A percentile compares a stretch with the other conserved stretches of the same genome.
Conservation (phyloP, 164 flowering plant species). For the Tetracentron sinense region DNA sequence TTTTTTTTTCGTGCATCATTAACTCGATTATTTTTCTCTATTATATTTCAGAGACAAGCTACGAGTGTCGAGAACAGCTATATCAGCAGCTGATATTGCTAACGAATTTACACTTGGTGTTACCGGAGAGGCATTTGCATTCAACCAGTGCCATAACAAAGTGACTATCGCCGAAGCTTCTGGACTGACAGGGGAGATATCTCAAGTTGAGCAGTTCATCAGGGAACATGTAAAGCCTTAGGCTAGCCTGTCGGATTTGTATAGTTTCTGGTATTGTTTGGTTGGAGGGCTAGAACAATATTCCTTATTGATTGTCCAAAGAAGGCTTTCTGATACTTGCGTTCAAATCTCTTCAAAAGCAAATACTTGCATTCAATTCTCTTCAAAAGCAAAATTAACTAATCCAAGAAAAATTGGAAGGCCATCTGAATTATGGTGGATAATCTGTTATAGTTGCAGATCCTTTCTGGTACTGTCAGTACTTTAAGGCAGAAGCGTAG, state of each 20-base stretch:
- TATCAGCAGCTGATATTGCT: conserved; percentile 72
- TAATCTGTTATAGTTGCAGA: neutral
- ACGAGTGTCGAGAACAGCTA: conserved; percentile 70
- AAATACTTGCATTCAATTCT: neutral
- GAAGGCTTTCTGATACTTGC: neutral
- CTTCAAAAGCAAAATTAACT: neutral
- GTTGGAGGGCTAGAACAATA: neutral
- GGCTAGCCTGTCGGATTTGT: neutral
- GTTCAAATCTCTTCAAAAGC: neutral
- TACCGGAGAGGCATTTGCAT: conserved; percentile 68
- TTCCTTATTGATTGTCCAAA: neutral
- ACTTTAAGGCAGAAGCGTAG: neutral
- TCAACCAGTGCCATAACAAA: conserved; percentile 76
- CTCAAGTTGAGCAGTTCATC: conserved; percentile 75
- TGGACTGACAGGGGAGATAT: conserved; percentile 70
- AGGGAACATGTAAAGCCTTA: conserved; percentile 66
- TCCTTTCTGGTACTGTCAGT: no score
- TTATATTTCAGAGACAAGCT: conserved; percentile 66
- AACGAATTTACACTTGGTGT: conserved; percentile 72
- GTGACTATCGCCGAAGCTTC: conserved; percentile 76
- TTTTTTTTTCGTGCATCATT: no score
- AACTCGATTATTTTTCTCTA: neutral
- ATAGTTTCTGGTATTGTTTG: neutral
- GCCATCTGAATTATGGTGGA: neutral
- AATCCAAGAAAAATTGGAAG: no score